Evolutionary conservation across 2,329 filamentous ascomycete species (phyloP), one percentile per base, ranked within the genome.

Genomic region (Metarhizium guizhouense): DNA sequence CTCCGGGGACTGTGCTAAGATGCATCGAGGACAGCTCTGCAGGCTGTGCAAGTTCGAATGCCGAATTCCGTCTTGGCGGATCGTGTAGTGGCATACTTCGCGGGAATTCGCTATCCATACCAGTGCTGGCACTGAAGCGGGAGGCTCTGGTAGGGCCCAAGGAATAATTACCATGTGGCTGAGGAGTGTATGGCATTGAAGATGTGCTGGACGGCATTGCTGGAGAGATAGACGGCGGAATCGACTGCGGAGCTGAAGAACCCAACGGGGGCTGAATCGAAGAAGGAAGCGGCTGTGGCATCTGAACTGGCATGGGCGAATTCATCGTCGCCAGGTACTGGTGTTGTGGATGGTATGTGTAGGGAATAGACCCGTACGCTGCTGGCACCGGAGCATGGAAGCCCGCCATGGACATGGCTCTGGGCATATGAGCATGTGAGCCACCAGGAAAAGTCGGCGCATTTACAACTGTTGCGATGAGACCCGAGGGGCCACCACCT

Each of bases 321-420:
- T 16, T 40, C 50, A 58, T 58, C 4, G 55, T 11, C 14, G 55
- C 10, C 42, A 52, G 18, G 32, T 58, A 59, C 3, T 55, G 25
- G 13, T 50, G 49, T 32, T 56, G 52, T 32, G 52, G 51, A 32
- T 50, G 47, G 48, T 54, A 57, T 30, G 18, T 42, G 4, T 52
- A 49, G n/a, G 55, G 47, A 6, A 45, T 20, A 50, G 54, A 56
- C 3, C 53, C 59, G 34, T 63, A 64, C 10, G 56, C 47, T 3
- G 54, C n/a, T 6, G 38, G 2, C 18, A 49, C 47, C 32, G 43
- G 52, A 20, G 54, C 53, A 6, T 63, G 61, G 13, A 64, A 60
- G 51, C 55, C 62, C 16, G 65, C 59, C 7, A 63, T 56, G 10
- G 62, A 63, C 60, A 67, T 62, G 36, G 61, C 59, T 13, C 65